phyloP scores from a whole-genome alignment of 345 rosid genomes.

The Lepidium africanum region DNA sequence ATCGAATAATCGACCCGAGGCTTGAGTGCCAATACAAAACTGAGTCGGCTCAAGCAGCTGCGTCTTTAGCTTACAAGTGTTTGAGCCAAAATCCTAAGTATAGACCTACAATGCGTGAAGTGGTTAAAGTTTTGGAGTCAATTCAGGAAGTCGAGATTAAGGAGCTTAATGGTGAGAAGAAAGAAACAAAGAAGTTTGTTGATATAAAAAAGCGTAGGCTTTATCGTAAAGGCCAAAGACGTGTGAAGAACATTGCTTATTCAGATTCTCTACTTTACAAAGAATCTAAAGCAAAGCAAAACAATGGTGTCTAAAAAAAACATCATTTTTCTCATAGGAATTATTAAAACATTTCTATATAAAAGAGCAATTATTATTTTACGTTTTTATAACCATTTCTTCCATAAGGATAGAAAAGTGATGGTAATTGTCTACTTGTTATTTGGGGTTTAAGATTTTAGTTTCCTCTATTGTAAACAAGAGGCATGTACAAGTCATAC shows the following conservation, averaged over 20 bases:
- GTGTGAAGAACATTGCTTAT: slow-evolving; percentile 22
- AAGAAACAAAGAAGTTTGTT: neutral
- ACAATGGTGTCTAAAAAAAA: neutral
- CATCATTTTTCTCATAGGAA: neutral
- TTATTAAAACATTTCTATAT: neutral
- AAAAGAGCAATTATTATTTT: no score
- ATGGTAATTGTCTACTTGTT: no score
- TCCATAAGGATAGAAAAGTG: no score
- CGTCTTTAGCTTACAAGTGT: slow-evolving; percentile 51
- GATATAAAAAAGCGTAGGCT: neutral
- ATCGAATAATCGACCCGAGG: slow-evolving; percentile 45
- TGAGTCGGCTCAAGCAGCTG: slow-evolving; percentile 49
- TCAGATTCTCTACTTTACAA: slow-evolving; percentile 39
- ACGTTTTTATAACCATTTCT: no score
- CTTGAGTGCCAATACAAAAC: slow-evolving; percentile 51
- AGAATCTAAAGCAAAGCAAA: slow-evolving; percentile 8
- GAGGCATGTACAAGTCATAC: no score
- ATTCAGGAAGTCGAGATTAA: slow-evolving; percentile 44
- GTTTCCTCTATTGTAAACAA: no score
- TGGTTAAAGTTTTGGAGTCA: slow-evolving; percentile 51
- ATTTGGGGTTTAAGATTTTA: no score
- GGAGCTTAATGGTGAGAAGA: slow-evolving; percentile 17
- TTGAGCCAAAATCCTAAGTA: slow-evolving; percentile 51
- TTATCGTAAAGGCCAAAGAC: slow-evolving; percentile 10
- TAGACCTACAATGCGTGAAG: slow-evolving; percentile 61